These are phyloP conservation scores for Pyrenophora tritici-repentis DNA, from an alignment of 2,329 filamentous ascomycete species.

Conservation along the genomic window DNA sequence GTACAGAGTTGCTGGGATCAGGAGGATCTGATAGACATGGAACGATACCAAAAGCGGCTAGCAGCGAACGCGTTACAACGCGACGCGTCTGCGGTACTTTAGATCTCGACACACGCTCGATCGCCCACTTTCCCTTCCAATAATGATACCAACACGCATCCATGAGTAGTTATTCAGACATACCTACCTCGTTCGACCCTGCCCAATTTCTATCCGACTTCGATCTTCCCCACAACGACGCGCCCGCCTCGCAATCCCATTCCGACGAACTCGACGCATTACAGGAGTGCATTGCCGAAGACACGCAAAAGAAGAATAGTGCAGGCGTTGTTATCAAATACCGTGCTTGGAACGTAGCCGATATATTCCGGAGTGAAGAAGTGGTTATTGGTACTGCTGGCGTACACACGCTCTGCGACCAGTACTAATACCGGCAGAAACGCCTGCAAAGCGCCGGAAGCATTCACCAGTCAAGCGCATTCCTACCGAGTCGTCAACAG, in stretches of 20 bases:
- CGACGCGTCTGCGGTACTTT: conserved; percentile 16
- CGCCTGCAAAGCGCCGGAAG: conserved; percentile 33
- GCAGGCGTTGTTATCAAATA: conserved; percentile 58
- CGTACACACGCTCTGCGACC: conserved; percentile 1
- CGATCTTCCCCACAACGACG: conserved; percentile 24
- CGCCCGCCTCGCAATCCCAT: conserved; percentile 33
- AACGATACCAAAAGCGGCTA: conserved; percentile 16
- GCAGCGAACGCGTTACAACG: conserved; percentile 22
- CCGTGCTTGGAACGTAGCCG: conserved; percentile 53
- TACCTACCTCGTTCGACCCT: conserved; percentile 58
- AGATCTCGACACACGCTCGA: neutral
- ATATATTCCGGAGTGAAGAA: conserved; percentile 57
- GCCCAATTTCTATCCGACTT: conserved; percentile 56
- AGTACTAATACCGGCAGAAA: conserved; percentile 39
- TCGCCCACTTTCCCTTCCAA: conserved; percentile 3
- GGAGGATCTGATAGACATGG: neutral
- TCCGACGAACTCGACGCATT: conserved; percentile 57
- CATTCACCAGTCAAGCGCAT: conserved; percentile 14
- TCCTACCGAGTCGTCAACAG: conserved; percentile 17
- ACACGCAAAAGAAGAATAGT: conserved; percentile 48
- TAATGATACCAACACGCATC: conserved; percentile 4
- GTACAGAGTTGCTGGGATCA: neutral
- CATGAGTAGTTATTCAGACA: conserved; percentile 40
- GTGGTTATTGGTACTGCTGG: conserved; percentile 45
- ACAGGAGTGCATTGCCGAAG: conserved; percentile 49